Conservation (phyloP, 257 asterid species). For the Apocynum venetum region DNA sequence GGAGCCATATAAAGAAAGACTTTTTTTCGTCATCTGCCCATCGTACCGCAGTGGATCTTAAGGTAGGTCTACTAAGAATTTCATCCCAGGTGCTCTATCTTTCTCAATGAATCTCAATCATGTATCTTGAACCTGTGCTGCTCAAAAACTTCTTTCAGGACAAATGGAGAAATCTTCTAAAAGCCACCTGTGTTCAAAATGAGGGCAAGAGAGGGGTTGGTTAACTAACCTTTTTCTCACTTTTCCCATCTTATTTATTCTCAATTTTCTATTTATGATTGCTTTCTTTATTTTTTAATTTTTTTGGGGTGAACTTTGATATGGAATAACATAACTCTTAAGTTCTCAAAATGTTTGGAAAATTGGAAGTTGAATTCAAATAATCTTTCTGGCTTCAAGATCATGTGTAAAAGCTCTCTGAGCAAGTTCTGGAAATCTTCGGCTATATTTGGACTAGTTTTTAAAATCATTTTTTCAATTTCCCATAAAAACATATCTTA, state of each 20-base stretch:
- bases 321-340: too few species aligned
- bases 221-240: not conserved
- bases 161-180: slow-evolving; percentile 96
- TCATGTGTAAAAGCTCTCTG: too few species aligned
- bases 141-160: slow-evolving; percentile 46
- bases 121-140: slow-evolving; percentile 4
- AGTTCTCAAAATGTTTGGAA: too few species aligned
- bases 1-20: slow-evolving; percentile 85
- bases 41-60: slow-evolving; percentile 93
- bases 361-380: too few species aligned
- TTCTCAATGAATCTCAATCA: not conserved
- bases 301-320: too few species aligned
- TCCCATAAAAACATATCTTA: too few species aligned
- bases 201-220: slow-evolving; percentile 39
- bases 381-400: too few species aligned
- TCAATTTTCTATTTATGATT: not conserved
- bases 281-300: not conserved
- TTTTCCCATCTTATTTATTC: not conserved
- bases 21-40: slow-evolving; percentile 71
- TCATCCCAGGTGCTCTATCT: not conserved
- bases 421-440: too few species aligned
- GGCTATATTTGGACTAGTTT: too few species aligned
- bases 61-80: slow-evolving; percentile 37
- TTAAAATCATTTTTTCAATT: too few species aligned
- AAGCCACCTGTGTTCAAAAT: slow-evolving; percentile 69